Evolutionary conservation across 306 rosid genomes (phyloP), one percentile per base, ranked within the genome.

Genomic region (Abrus precatorius): DNA sequence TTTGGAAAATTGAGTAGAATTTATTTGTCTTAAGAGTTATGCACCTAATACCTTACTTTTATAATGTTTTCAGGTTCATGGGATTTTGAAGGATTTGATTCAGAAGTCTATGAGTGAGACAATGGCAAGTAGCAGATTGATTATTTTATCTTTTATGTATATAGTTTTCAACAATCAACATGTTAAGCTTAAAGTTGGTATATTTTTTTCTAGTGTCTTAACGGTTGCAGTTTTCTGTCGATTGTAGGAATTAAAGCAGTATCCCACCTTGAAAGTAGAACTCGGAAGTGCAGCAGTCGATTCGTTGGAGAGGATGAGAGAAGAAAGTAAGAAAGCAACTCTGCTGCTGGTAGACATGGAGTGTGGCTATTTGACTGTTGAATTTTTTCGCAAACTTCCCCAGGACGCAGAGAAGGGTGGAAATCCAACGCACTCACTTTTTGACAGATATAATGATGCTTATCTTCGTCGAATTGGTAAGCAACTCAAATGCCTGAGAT

Each of bases 361-460:
- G 67, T 81, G 85, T 70, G 90, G 98, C 83, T 95, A 95, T 84
- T 83, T 95, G 82, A 95, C 97, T 0, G 96, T 93, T 60, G 99
- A 95, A 27, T 95, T 89, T 89, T 95, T 95, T 64, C 98, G 99
- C 54, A 95, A 91, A 87, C 99, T 95, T 84, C 99, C 99, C 34
- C 99, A 95, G 76, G 98, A 95, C 7, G 88, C 91, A 43, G 99
- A 95, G 74, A 95, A 95, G 91, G 98, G 99, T 48, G 99, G 99
- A 84, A 93, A 93, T 83, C 99, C 99, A 68, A 93, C 98, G 3
- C 90, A 87, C 81, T 95, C 99, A 5, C 86, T 93, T 77, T 93
- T 95, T 69, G 99, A 95, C 72, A 90, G 99, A 93, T 95, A 93
- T 78, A 95, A 91, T 65, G 99, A 95, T 76, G 72, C 90, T 28